Evolutionary conservation across 345 rosid species (phyloP), one percentile per base, ranked within the genome.

Genomic region (Syzygium aromaticum): DNA sequence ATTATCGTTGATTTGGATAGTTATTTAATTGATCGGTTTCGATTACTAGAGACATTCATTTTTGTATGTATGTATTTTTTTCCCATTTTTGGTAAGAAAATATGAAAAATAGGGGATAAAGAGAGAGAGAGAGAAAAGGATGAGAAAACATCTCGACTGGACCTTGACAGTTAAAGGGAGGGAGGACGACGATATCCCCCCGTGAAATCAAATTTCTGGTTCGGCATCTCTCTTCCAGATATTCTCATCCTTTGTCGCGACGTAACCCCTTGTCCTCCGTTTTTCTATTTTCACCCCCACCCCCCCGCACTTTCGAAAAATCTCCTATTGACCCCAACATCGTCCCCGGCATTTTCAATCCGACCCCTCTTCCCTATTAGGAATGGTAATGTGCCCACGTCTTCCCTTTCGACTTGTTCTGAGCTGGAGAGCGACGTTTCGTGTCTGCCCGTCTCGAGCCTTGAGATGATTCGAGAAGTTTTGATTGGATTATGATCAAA

Each of bases 191-290:
- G 14, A 4, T 9, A 73, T 73, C 82, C 27, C 14, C 49, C 63
- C n/a, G 49, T 4, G 49, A 38, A 56, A 54, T 86, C 64, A 52
- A 56, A 84, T 77, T 84, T 88, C 87, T 87, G 90, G 84, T 86
- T 85, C 63, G 85, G 89, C 89, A 87, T 87, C 87, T 88, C 84
- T 40, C 15, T 82, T 57, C 61, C 13, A 91, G 89, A 91, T 90
- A 92, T 90, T 91, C 91, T 85, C 85, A 38, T 28, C 33, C 87
- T 54, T 67, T 88, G 92, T 89, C 89, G 88, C 91, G 84, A 90
- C 90, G 89, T 90, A 92, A 88, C 85, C 86, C 53, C 54, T 40
- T 52, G 28, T 33, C 13, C 86, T 2, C 63, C 28, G 30, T 27
- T 5, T 12, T 78, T 23, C 38, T 15, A 11, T 82, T 67, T 25